A percentile compares a stretch with the other conserved stretches of the same genome.
These are phyloP conservation scores for Euphrasia confusa DNA, from an alignment of 257 asterid species.

Conservation along the genomic window DNA sequence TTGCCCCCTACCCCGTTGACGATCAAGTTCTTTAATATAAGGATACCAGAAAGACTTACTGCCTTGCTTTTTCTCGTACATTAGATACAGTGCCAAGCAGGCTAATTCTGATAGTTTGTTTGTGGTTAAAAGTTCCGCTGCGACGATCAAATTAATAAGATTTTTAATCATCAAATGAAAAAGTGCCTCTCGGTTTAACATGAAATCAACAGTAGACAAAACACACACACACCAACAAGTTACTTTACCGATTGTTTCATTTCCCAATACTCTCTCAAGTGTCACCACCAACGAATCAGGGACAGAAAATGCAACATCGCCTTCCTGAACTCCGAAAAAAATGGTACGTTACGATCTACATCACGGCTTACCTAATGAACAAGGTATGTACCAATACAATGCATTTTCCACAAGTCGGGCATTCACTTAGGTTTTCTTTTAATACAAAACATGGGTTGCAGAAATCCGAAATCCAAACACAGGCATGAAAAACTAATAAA, in stretches of 20 bases:
- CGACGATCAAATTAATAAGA: conserved; percentile 27
- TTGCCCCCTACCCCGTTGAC: conserved; percentile 97
- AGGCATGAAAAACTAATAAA: background rate
- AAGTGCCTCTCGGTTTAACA: background rate
- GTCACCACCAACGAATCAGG: conserved; percentile 93
- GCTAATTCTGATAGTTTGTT: conserved; percentile 94
- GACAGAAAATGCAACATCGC: conserved; percentile 79
- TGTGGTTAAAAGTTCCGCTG: conserved; percentile 97
- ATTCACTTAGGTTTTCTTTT: background rate
- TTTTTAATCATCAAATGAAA: conserved; percentile 15
- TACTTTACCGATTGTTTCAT: conserved; percentile 73
- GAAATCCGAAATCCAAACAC: conserved; percentile 3
- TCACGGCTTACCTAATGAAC: conserved; percentile 7
- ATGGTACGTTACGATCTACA: background rate
- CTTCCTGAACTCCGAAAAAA: conserved; percentile 42
- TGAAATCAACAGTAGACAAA: background rate
- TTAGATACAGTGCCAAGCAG: conserved; percentile 89
- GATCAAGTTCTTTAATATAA: conserved; percentile 90
- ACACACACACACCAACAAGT: conserved; percentile 5
- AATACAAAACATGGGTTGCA: too few species aligned
- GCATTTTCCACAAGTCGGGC: conserved; percentile 2
- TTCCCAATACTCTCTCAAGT: conserved; percentile 90
- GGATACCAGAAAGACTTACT: conserved; percentile 93
- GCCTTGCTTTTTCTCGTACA: conserved; percentile 99
- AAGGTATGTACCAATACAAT: conserved; percentile 15